Percentiles rank a stretch among this genome's conserved stretches.
Evolutionary conservation across 2,329 filamentous ascomycete species (phyloP).

Genomic region (Botrytis porri): DNA sequence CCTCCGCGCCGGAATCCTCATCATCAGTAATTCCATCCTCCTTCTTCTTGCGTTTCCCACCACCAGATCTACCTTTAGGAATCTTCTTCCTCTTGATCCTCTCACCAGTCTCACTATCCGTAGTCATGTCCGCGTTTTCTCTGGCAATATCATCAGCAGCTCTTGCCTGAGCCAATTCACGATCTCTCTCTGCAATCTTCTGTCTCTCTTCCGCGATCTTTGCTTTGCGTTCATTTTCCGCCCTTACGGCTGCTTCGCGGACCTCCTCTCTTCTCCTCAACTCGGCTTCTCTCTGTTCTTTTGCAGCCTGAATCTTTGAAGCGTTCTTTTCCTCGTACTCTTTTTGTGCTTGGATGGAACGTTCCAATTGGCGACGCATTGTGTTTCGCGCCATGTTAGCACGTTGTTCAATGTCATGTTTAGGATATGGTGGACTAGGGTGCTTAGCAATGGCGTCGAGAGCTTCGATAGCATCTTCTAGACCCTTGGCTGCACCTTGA

Average conservation of each 20-base stretch:
- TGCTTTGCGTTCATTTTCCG: constrained; percentile 69
- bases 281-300: constrained; percentile 77
- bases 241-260: constrained; percentile 63
- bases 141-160: constrained; percentile 66
- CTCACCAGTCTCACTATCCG: constrained; percentile 78
- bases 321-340: constrained; percentile 94
- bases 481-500: constrained; percentile 71
- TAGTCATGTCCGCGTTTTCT: constrained; percentile 75
- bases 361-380: constrained; percentile 85
- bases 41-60: constrained; percentile 44
- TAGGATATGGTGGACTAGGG: constrained; percentile 78
- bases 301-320: constrained; percentile 77
- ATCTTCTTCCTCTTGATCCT: constrained; percentile 76
- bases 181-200: constrained; percentile 73
- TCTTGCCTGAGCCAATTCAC: constrained; percentile 67
- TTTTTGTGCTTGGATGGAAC: constrained; percentile 77
- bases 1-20: constrained; percentile 35
- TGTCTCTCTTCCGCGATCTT: constrained; percentile 85
- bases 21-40: constrained; percentile 38
- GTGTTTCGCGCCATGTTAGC: constrained; percentile 98
- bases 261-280: constrained; percentile 74
- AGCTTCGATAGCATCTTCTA: constrained; percentile 80
- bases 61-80: constrained; percentile 40
- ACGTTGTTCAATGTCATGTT: constrained; percentile 86
- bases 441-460: constrained; percentile 62